These are phyloP conservation scores for Phytophthora nicotianae DNA, from an alignment of 352 stramenopile species.

Conservation along the genomic window DNA sequence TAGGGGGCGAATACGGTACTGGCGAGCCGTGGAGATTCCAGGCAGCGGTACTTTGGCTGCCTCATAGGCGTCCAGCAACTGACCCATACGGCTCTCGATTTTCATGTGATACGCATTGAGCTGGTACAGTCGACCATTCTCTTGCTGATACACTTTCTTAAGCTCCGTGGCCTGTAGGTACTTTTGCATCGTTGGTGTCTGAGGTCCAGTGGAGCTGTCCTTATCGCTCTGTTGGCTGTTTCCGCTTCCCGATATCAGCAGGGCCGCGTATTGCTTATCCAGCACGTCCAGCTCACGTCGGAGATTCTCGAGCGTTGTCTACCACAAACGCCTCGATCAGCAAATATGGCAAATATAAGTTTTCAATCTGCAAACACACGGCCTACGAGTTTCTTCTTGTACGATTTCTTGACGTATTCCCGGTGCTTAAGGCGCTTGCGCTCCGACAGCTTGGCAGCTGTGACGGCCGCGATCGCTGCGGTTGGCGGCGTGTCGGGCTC, in stretches of 20 bases:
- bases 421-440: constrained; percentile 67
- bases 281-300: constrained; percentile 48
- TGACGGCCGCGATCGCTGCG: constrained; percentile 1
- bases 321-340: constrained; percentile 20
- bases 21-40: constrained; percentile 3
- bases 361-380: background rate
- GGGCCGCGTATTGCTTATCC: constrained; percentile 47
- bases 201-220: background rate
- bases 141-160: constrained; percentile 50
- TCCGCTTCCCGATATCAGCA: constrained; percentile 28
- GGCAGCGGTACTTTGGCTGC: constrained; percentile 34
- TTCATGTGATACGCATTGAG: constrained; percentile 60
- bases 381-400: constrained; percentile 78
- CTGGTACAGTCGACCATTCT: constrained; percentile 66
- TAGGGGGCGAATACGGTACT: constrained; percentile 47
- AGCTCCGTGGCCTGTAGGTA: constrained; percentile 52
- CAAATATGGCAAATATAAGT: constrained; percentile 1
- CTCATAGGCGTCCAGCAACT: constrained; percentile 53
- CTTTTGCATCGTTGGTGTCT: constrained; percentile 38
- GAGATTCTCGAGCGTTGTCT: constrained; percentile 61
- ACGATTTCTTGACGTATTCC: constrained; percentile 74
- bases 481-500: constrained; percentile 3
- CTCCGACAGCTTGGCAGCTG: constrained; percentile 34
- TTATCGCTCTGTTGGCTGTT: background rate
- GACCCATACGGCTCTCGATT: constrained; percentile 51